Conservation (phyloP, 176 grass and related monocot genomes). For the Lolium rigidum region DNA sequence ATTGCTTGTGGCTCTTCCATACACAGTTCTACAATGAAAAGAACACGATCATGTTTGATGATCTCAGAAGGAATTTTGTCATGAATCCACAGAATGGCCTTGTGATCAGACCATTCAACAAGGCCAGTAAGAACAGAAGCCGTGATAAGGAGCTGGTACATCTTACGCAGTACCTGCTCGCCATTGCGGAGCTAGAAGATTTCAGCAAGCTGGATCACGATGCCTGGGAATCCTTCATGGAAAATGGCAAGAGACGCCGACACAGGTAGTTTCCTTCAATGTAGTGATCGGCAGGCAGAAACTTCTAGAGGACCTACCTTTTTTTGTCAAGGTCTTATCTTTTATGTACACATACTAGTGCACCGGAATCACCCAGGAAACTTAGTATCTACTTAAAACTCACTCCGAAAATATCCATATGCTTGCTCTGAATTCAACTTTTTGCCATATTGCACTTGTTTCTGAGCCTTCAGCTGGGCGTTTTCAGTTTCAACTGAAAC, state of each 20-base stretch:
- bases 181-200: conserved; percentile 83
- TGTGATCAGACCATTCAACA: conserved; percentile 77
- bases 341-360: background rate
- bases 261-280: conserved; percentile 49
- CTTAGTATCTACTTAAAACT: conserved; percentile 4
- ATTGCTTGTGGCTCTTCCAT: conserved; percentile 16
- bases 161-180: conserved; percentile 84
- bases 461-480: background rate
- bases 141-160: conserved; percentile 75
- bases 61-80: too few species aligned
- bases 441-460: background rate
- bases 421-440: background rate
- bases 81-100: conserved; percentile 44
- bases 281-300: conserved; percentile 29
- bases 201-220: conserved; percentile 77
- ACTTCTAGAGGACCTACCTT: background rate
- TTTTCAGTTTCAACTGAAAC: background rate
- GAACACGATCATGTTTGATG: conserved; percentile 98
- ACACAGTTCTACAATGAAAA: conserved; percentile 82
- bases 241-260: conserved; percentile 71
- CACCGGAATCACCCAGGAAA: too few species aligned
- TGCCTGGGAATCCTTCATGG: conserved; percentile 82
- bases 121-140: conserved; percentile 72
- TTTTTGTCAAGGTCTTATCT: conserved; percentile 12
- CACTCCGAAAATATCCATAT: background rate